Base-by-base conservation (phyloP, 495 filamentous ascomycete species). In the Penicillium cosmopolitanum region DNA sequence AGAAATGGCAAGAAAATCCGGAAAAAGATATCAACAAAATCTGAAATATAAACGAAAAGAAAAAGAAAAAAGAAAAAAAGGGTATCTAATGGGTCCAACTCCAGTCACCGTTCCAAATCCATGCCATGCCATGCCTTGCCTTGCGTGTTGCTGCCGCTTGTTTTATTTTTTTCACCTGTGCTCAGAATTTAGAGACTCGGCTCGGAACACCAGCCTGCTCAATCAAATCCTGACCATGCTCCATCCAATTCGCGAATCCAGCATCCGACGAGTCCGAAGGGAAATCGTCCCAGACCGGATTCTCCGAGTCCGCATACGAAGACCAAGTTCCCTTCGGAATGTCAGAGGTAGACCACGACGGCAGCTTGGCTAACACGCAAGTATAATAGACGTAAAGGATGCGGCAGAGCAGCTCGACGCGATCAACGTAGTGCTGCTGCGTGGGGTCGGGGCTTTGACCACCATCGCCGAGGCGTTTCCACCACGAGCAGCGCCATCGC, bases 301-400 rank as follows among this genome's bases (percentile, higher is more conserved):
- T 75, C 57, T 79, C 73, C 2, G 75, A 68, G 62, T 82, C 78
- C 9, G 78, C 74, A 42, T 81, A 82, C 3, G 72, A 70, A 6
- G 75, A 79, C 71, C 76, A 77, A 12, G 70, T 69, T 25, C 77
- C 77, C 63, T 79, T 79, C 35, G 76, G 74, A 5, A 73, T 69
- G 47, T 78, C 73, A 21, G 66, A 53, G 5, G 66, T 66, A 7
- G 70, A 75, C 75, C 78, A 79, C 0, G 79, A 75, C 0, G 74
- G 74, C n/a, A 81, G 65, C 63, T 81, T 82, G 5, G 77, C 78
- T 51, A 76, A 56, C 19, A 80, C 77, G 58, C 73, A 78, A 34
- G 77, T 81, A 53, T 81, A 82, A 57, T 80, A 82, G 18, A 80
- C 77, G 62, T 82, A 81, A 9, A 82, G 72, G 47, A 81, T 79